Conservation (phyloP, 805 yeast species). For the Lipomyces chichibuensis region DNA sequence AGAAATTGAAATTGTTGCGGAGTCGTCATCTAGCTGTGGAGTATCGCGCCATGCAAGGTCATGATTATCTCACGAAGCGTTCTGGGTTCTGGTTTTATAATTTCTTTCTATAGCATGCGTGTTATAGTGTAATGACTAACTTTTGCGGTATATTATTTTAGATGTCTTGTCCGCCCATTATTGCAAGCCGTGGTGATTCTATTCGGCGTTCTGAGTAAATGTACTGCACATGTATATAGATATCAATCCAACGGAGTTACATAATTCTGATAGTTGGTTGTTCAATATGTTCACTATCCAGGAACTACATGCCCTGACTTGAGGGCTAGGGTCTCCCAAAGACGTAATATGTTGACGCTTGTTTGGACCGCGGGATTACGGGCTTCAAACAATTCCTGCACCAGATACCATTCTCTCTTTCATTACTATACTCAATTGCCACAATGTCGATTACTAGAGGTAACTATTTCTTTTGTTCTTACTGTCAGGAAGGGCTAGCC, state of each 20-base stretch:
- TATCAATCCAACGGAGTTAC: too few relatives aligned
- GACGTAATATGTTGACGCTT: too few relatives aligned
- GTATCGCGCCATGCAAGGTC: neutral
- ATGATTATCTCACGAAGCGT: neutral
- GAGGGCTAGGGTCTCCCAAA: too few relatives aligned
- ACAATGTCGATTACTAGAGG: conserved; percentile 21
- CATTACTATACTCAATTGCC: neutral
- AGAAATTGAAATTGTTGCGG: neutral
- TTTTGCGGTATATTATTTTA: neutral
- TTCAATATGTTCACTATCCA: too few relatives aligned
- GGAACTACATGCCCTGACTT: too few relatives aligned
- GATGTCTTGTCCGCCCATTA: neutral
- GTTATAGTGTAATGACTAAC: neutral
- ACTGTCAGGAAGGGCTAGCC: neutral
- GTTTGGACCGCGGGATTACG: too few relatives aligned
- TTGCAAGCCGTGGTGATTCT: neutral
- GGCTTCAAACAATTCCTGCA: neutral
- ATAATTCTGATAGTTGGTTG: too few relatives aligned
- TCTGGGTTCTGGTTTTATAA: neutral
- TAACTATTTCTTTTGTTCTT: neutral
- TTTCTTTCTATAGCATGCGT: neutral
- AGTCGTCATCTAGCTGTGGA: neutral
- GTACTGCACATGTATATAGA: neutral
- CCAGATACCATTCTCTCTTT: neutral
- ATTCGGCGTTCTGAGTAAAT: neutral